Evolutionary conservation across 768 basidiomycete genomes (phyloP).

Genomic region (Kondoa subrosea): DNA sequence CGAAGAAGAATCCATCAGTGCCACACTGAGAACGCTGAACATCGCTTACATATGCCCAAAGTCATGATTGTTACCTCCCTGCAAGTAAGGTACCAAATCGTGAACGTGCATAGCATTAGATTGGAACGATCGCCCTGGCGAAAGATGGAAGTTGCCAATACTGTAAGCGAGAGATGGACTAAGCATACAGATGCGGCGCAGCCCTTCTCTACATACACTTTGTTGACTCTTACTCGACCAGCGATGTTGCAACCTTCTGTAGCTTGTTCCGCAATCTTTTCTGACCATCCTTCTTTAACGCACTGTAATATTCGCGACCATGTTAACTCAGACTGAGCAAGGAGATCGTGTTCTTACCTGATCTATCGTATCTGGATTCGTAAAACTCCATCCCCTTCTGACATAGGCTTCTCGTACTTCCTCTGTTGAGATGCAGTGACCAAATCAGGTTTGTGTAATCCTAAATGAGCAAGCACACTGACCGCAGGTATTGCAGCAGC

Average conservation of each 20-base stretch:
- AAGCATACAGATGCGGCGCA: background rate
- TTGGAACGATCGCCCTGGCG: slow-evolving; percentile 91
- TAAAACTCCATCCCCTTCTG: slow-evolving; percentile 86
- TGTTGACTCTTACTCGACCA: slow-evolving; percentile 85
- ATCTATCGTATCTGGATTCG: slow-evolving; percentile 73
- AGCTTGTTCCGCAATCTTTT: slow-evolving; percentile 78
- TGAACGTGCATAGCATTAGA: slow-evolving; percentile 57
- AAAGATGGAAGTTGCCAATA: slow-evolving; percentile 83
- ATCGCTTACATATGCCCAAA: slow-evolving; percentile 53
- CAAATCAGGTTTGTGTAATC: background rate
- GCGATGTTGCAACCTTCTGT: slow-evolving; percentile 86
- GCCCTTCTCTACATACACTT: slow-evolving; percentile 40
- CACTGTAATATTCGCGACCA: slow-evolving; percentile 49
- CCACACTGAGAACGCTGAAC: background rate
- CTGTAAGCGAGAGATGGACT: slow-evolving; percentile 2
- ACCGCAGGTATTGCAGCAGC: slow-evolving; percentile 80
- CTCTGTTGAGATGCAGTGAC: slow-evolving; percentile 36
- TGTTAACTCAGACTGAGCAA: background rate
- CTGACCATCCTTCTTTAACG: slow-evolving; percentile 81
- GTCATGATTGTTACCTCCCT: slow-evolving; percentile 73
- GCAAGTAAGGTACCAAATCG: slow-evolving; percentile 85
- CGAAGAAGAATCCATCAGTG: background rate
- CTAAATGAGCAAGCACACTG: background rate
- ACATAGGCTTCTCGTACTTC: slow-evolving; percentile 80
- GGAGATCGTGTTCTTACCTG: slow-evolving; percentile 44